Evolutionary conservation across 306 rosid species (phyloP).

Genomic region (Vigna trinervia): DNA sequence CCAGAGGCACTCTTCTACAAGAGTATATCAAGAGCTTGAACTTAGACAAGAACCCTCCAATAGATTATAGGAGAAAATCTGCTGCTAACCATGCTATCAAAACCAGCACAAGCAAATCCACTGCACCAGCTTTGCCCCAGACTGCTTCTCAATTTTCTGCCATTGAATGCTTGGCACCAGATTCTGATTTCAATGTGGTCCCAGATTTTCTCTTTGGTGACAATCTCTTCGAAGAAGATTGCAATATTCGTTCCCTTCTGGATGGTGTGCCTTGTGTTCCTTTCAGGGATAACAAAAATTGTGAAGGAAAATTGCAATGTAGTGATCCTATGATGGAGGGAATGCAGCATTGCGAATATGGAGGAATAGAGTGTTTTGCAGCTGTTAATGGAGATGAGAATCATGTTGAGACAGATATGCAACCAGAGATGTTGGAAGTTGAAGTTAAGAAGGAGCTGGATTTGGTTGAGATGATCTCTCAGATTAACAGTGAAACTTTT

Average conservation of each 20-base stretch:
- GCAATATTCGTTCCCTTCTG: conserved; percentile 66
- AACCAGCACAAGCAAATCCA: conserved; percentile 24
- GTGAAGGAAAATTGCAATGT: conserved; percentile 27
- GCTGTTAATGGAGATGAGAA: conserved; percentile 32
- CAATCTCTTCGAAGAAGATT: conserved; percentile 64
- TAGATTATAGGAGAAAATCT: conserved; percentile 53
- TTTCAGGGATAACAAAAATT: conserved; percentile 26
- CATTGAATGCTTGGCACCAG: conserved; percentile 50
- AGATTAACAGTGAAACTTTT: conserved; percentile 36
- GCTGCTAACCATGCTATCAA: not conserved
- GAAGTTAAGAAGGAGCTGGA: conserved; percentile 77
- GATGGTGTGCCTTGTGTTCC: conserved; percentile 53
- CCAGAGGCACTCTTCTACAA: conserved; percentile 70
- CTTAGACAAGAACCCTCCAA: conserved; percentile 56
- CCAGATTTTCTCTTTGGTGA: conserved; percentile 67
- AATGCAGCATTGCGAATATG: not conserved
- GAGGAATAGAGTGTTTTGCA: not conserved
- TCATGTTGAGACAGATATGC: conserved; percentile 42
- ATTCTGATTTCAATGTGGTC: conserved; percentile 57
- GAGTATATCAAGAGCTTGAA: conserved; percentile 88
- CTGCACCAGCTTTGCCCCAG: conserved; percentile 31
- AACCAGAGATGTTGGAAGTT: conserved; percentile 41
- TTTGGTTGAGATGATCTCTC: conserved; percentile 81
- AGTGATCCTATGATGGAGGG: conserved; percentile 18
- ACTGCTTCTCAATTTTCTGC: conserved; percentile 32